A percentile compares a stretch with the other conserved stretches of the same genome.
phyloP scores from a whole-genome alignment of 129 eudicot species.

The Flaveria brownii region DNA sequence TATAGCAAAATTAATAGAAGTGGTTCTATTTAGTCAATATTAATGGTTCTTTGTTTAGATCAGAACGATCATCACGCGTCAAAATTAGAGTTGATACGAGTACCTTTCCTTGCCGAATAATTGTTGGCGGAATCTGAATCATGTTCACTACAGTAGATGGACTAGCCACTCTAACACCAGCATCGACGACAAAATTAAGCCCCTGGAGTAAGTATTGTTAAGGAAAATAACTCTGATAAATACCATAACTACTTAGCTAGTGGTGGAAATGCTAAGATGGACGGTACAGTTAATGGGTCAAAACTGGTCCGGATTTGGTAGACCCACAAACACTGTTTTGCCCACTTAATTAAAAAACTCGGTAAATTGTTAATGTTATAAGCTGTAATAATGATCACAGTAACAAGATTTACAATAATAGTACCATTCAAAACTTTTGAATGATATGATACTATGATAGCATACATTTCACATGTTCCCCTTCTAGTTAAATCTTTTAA shows the following conservation, averaged over 20 bases:
- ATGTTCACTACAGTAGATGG: constrained; percentile 96
- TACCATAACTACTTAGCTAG: background rate
- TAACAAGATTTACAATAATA: background rate
- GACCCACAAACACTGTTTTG: background rate
- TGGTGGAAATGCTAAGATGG: background rate
- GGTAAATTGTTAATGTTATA: background rate
- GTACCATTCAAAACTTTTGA: background rate
- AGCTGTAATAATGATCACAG: background rate
- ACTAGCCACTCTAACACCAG: constrained; percentile 84
- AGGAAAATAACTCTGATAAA: background rate
- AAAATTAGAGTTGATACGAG: constrained; percentile 2
- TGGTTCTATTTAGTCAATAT: background rate
- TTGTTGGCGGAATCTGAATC: constrained; percentile 60
- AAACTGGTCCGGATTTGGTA: background rate
- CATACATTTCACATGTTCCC: background rate
- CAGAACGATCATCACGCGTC: background rate
- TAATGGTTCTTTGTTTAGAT: background rate
- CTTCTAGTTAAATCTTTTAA: background rate
- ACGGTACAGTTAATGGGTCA: background rate
- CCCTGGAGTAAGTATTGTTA: constrained; percentile 51
- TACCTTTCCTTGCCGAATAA: constrained; percentile 86
- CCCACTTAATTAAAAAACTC: background rate
- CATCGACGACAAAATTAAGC: constrained; percentile 87
- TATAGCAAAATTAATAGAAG: background rate
- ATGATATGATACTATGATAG: background rate